Evolutionary conservation across 495 filamentous ascomycete species (phyloP), one percentile per base, ranked within the genome.

Genomic region (Hypomontagnella submonticulosa): DNA sequence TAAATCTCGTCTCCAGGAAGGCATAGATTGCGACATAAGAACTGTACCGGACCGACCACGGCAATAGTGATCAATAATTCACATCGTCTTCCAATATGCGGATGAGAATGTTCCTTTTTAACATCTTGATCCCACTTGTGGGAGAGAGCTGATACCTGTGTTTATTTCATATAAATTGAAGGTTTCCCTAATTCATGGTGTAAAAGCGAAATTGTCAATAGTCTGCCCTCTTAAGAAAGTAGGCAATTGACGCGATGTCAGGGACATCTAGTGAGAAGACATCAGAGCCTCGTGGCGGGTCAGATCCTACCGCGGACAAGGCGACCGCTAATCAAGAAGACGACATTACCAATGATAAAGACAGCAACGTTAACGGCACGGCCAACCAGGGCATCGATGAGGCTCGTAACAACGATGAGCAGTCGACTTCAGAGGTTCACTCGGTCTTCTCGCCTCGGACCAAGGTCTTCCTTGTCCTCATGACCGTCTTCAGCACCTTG

Each of bases 401-500:
- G 15, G 19, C 10, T 19, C 4, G 10, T 3, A 30, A 30, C 18
- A n/a, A 50, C 2, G 9, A 50, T 19, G 47, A 50, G 15, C 3
- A 27, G 6, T 6, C 23, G 6, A 27, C 23, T 3, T 13, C 47
- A 16, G n/a, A 33, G 47, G 15, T 34, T 23, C 38, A 53, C 6
- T 38, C 49, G 2, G 34, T 53, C 34, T 53, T 53, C 18, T 38
- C 49, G 7, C 34, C 33, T 4, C 34, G 49, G 34, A 40, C 6
- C 15, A 53, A 53, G 16, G 34, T 40, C 18, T 32, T 43, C 37
- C 23, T 87, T 40, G 78, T 87, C 40, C 76, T 80, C 55, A 82
- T 90, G 66, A 83, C 85, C 37, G 84, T 83, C 10, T 80, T 78
- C 67, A 82, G 78, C 32, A 80, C 83, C 10, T 83, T 89, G 66